Conservation (phyloP, 768 basidiomycete species). For the Amanita thiersii region DNA sequence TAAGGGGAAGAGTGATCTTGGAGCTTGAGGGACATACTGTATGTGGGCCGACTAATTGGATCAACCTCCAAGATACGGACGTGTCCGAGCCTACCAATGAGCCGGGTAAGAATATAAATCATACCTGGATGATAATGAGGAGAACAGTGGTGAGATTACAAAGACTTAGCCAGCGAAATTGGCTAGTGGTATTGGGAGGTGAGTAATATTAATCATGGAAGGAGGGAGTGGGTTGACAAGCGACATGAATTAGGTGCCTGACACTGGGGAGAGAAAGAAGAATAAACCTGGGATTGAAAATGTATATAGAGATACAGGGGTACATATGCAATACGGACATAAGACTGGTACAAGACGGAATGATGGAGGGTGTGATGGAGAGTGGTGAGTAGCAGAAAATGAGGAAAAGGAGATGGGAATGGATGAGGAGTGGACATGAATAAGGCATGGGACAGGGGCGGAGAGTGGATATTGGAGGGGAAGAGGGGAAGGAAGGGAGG, state of each 20-base stretch:
- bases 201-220: too few relatives aligned
- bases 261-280: slow-evolving; percentile 1
- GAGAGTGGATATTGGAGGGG: too few relatives aligned
- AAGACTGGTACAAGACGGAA: too few relatives aligned
- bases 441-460: slow-evolving; percentile 24
- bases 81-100: too few relatives aligned
- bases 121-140: too few relatives aligned
- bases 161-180: too few relatives aligned
- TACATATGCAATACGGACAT: slow-evolving; percentile 4
- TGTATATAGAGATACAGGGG: slow-evolving; percentile 7
- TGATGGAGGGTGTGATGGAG: slow-evolving; percentile 7
- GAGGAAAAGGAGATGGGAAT: slow-evolving; percentile 14
- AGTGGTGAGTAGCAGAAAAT: slow-evolving; percentile 25
- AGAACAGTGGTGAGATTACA: too few relatives aligned
- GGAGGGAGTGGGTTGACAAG: too few relatives aligned
- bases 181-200: too few relatives aligned
- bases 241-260: too few relatives aligned
- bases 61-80: too few relatives aligned
- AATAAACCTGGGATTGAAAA: neutral
- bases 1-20: slow-evolving; percentile 1
- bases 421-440: slow-evolving; percentile 17
- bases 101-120: too few relatives aligned
- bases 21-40: slow-evolving; percentile 4
- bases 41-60: slow-evolving; percentile 2
- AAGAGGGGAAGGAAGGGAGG: slow-evolving; percentile 15